Base-by-base conservation (phyloP, 768 basidiomycete genomes). In the Lactarius hengduanensis region DNA sequence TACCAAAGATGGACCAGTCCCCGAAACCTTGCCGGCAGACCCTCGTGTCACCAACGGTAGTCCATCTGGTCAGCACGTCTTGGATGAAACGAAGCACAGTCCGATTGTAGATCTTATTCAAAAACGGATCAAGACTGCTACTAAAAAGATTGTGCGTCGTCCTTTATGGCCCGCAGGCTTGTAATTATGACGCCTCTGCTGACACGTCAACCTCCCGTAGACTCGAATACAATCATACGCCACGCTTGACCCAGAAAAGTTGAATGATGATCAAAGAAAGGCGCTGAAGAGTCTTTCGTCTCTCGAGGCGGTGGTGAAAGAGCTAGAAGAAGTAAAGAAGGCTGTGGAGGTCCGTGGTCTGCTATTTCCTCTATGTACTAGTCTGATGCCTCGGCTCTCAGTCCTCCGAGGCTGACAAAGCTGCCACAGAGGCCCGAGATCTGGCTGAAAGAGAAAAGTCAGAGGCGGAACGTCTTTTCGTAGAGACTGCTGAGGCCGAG, bases 201-300 rank as follows among this genome's bases (percentile, higher is more conserved):
- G 18, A 67, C 57, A 15, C 32, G 13, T 26, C 34, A 26, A 15
- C 57, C 1, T 34, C 16, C 64, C 65, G 45, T 70, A 96, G 95
- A 80, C 82, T 67, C 86, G 94, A 68, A 85, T 92, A 80, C 80
- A 86, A 57, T 77, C 80, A 13, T 95, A 96, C 74, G 84, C 89
- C 36, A 72, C 85, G 3, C 88, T 83, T 22, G 86, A 87, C 32
- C 75, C 82, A 3, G 86, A 87, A 62, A 89, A 89, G 72, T 83
- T 96, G 62, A 92, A 96, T 69, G 91, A 94, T 50, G 95, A 96
- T 76, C 94, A 97, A 78, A 89, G 83, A 69, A 85, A 87, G 40
- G 80, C 83, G 2, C 72, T 95, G 61, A 89, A 85, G 69, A 87
- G 84, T 20, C 84, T 96, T 54, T 84, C 94, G 11, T 80, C 82